These are phyloP conservation scores for Exophiala sp. DNA, from an alignment of 2,329 filamentous ascomycete genomes.

Conservation along the genomic window DNA sequence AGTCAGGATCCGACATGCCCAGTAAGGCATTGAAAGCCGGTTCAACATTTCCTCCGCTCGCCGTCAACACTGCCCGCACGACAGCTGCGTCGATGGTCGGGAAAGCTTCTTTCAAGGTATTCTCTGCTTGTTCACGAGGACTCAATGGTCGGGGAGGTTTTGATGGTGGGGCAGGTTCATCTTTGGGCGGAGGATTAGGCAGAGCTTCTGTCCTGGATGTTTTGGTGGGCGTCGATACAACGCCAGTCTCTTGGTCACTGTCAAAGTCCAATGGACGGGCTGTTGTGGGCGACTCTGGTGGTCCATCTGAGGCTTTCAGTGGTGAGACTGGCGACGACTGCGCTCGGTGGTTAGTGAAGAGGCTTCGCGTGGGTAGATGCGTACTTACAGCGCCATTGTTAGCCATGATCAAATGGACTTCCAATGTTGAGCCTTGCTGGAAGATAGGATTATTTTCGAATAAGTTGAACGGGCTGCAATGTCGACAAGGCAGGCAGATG, in stretches of 20 bases:
- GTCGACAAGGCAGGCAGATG: slow-evolving; percentile 10
- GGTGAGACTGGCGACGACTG: slow-evolving; percentile 27
- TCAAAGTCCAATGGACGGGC: slow-evolving; percentile 57
- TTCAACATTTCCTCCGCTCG: slow-evolving; percentile 83
- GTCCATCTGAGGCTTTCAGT: slow-evolving; percentile 27
- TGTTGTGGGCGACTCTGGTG: slow-evolving; percentile 53
- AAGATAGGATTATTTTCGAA: neutral
- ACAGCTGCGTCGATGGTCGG: slow-evolving; percentile 75
- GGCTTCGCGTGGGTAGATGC: neutral
- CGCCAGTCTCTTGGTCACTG: slow-evolving; percentile 50
- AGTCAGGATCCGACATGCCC: slow-evolving; percentile 74
- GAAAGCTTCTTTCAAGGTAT: slow-evolving; percentile 90
- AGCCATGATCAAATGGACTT: slow-evolving; percentile 6
- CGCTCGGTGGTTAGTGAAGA: slow-evolving; percentile 7
- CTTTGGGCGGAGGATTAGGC: slow-evolving; percentile 27
- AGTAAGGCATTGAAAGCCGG: slow-evolving; percentile 93
- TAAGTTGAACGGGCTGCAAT: neutral
- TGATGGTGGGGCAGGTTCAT: slow-evolving; percentile 53
- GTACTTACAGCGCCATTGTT: slow-evolving; percentile 15
- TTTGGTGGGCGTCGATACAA: slow-evolving; percentile 27
- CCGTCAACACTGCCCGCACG: slow-evolving; percentile 80
- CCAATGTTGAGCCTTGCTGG: neutral
- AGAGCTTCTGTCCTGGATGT: slow-evolving; percentile 31
- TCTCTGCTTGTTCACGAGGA: slow-evolving; percentile 78
- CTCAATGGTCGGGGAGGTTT: slow-evolving; percentile 83